phyloP scores from a whole-genome alignment of 2,329 filamentous ascomycete genomes.

The Metarhizium humberi region DNA sequence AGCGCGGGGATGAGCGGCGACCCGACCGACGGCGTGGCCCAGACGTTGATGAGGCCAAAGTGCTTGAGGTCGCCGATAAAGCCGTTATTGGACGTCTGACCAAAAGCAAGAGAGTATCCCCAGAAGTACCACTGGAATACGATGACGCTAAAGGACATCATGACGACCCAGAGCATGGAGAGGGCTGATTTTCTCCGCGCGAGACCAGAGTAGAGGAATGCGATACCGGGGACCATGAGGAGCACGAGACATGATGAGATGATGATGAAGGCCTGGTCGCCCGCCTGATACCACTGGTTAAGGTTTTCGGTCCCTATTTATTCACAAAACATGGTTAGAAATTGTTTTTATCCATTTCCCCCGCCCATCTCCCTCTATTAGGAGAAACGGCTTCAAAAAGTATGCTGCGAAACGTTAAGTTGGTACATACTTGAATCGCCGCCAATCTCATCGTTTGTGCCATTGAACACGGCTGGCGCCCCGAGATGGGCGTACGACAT shows the following conservation, averaged over 20 bases:
- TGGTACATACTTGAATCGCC: constrained; percentile 64
- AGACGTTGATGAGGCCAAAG: constrained; percentile 79
- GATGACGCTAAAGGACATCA: constrained; percentile 85
- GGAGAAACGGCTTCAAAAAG: not conserved
- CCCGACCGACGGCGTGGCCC: constrained; percentile 77
- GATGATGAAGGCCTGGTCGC: constrained; percentile 92
- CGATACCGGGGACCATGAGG: constrained; percentile 93
- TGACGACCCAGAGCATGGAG: constrained; percentile 93
- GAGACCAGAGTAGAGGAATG: constrained; percentile 94
- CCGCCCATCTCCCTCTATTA: not conserved
- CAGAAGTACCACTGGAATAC: constrained; percentile 99
- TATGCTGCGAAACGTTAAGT: not conserved
- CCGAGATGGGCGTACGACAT: constrained; percentile 56
- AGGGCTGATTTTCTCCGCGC: constrained; percentile 96
- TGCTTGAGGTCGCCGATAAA: constrained; percentile 88
- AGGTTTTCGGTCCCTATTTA: constrained; percentile 61
- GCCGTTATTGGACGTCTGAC: constrained; percentile 67
- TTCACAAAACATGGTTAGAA: constrained; percentile 23
- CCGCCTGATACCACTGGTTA: constrained; percentile 90
- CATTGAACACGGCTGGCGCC: constrained; percentile 51
- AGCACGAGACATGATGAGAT: constrained; percentile 85
- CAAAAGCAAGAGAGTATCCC: constrained; percentile 95
- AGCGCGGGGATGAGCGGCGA: constrained; percentile 83
- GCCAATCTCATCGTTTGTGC: constrained; percentile 54
- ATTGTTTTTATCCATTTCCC: too few relatives aligned